phyloP scores from a whole-genome alignment of 1,284 basidiomycete genomes.

The Leccinum huronense region DNA sequence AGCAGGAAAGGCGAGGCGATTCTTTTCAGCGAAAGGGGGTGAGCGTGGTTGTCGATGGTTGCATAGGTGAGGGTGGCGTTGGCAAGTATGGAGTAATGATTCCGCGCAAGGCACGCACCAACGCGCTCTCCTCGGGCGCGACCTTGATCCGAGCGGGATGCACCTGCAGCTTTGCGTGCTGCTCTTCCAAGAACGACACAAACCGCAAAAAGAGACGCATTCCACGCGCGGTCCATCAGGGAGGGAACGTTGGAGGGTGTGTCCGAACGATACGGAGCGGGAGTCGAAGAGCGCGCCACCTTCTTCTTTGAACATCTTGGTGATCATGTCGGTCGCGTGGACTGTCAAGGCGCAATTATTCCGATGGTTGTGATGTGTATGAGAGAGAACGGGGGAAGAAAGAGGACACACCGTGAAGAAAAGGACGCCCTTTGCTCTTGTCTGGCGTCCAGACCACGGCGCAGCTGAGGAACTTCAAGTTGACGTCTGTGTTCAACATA shows the following conservation, averaged over 20 bases:
- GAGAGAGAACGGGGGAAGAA: neutral
- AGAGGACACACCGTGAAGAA: slow-evolving; percentile 72
- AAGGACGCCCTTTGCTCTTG: slow-evolving; percentile 80
- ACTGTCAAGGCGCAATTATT: slow-evolving; percentile 86
- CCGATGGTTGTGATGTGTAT: slow-evolving; percentile 39
- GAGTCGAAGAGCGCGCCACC: slow-evolving; percentile 94
- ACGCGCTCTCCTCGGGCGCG: slow-evolving; percentile 68
- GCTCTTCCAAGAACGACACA: slow-evolving; percentile 90
- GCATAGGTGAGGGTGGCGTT: slow-evolving; percentile 40
- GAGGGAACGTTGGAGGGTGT: slow-evolving; percentile 94
- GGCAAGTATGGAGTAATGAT: slow-evolving; percentile 16
- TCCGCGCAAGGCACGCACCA: slow-evolving; percentile 43
- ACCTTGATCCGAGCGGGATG: slow-evolving; percentile 50
- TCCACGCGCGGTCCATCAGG: slow-evolving; percentile 86
- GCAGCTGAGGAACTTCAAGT: slow-evolving; percentile 71
- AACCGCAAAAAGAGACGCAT: slow-evolving; percentile 88
- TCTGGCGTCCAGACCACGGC: slow-evolving; percentile 88
- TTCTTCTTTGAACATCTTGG: slow-evolving; percentile 93
- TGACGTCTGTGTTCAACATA: slow-evolving; percentile 78
- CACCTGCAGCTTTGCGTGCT: slow-evolving; percentile 55
- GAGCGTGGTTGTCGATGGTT: slow-evolving; percentile 73
- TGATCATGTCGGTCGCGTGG: slow-evolving; percentile 93
- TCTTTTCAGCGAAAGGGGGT: slow-evolving; percentile 57
- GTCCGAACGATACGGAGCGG: slow-evolving; percentile 89
- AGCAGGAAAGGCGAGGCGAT: slow-evolving; percentile 48